phyloP scores from a whole-genome alignment of 129 eudicot genomes.

The Apium graveolens region DNA sequence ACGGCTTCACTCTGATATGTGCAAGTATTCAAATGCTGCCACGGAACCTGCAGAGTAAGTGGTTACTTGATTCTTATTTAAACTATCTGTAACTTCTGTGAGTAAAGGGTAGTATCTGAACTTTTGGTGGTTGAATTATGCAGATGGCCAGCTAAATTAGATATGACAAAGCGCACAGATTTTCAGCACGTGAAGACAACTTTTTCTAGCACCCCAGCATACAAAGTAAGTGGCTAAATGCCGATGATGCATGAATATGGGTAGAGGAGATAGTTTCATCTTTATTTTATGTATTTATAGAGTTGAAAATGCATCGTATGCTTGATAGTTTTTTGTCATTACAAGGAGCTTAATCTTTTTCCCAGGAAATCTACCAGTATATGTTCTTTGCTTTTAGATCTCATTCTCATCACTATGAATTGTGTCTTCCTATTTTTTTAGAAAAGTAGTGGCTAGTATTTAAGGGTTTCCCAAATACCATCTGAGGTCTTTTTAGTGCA shows the following conservation, averaged over 20 bases:
- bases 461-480: neutral
- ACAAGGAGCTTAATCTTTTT: neutral
- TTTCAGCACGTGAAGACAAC: constrained; percentile 82
- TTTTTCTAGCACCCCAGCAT: constrained; percentile 68
- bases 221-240: constrained; percentile 55
- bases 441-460: neutral
- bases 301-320: neutral
- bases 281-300: neutral
- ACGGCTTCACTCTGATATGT: constrained; percentile 64
- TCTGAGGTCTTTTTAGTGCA: neutral
- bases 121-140: constrained; percentile 25
- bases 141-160: constrained; percentile 96
- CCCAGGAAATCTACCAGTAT: neutral
- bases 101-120: constrained; percentile 14
- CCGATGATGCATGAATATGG: neutral
- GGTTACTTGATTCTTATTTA: constrained; percentile 11
- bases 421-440: neutral
- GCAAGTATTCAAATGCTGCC: constrained; percentile 52
- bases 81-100: neutral
- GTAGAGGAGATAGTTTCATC: neutral
- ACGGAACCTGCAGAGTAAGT: constrained; percentile 91
- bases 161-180: constrained; percentile 96
- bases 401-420: neutral
- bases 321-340: neutral
- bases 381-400: neutral